Evolutionary conservation across 768 basidiomycete species (phyloP), one percentile per base, ranked within the genome.

Genomic region (Russula lepida): DNA sequence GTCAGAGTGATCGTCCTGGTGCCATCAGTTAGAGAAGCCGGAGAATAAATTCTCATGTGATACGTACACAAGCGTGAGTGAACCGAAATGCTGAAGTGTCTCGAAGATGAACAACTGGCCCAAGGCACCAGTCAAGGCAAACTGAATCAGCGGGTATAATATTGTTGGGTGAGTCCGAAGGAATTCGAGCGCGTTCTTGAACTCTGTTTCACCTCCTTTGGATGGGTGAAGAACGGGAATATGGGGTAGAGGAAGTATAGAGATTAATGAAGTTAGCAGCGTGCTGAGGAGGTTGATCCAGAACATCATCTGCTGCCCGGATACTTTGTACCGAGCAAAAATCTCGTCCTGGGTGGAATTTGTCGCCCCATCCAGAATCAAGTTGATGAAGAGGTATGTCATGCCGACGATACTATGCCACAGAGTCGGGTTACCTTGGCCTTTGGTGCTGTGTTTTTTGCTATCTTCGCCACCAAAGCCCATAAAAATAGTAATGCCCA

Each of bases 231-330:
- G 78, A 43, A 94, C 84, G 19, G 93, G 88, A 57, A 94, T 90
- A 66, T 85, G 81, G 1, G 86, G 92, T 30, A 92, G 77, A 3
- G 86, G 92, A 51, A 92, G 78, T 7, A 88, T 70, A 28, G 86
- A 81, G 28, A 97, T 84, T 12, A 84, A 70, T 1, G 81, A 76
- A 23, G 89, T 86, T 59, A 92, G 71, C 39, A 86, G 63, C 3
- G 93, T 90, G 74, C 88, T 87, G 76, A 95, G 87, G 28, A 89
- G 67, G 71, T 94, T 95, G 74, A 99, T 95, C 84, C 85, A 95
- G 71, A 98, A 86, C 97, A 99, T 98, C 95, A 99, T 98, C 71
- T 99, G 97, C 73, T 97, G 94, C 8, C 97, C 97, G 3, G 82
- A 77, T 47, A 84, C 78, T 4, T 83, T 82, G 74, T 89, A 84